Conservation (phyloP, 176 grass and related monocot species). For the Eragrostis nindensis region DNA sequence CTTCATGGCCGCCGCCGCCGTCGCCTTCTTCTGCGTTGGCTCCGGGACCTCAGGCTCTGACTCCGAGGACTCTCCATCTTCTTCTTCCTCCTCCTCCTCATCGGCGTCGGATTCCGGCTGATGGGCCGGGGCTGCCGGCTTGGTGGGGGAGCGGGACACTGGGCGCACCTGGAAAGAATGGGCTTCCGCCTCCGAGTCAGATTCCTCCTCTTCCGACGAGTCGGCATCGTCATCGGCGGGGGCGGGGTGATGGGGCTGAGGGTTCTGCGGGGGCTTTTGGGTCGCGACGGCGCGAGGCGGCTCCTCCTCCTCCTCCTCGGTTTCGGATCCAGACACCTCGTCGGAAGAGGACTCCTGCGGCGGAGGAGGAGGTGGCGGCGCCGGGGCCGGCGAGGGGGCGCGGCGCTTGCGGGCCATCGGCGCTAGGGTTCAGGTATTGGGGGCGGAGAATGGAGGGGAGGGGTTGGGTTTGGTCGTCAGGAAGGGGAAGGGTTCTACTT, state of each 20-base stretch:
- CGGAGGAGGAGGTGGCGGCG: neutral
- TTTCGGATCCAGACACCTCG: neutral
- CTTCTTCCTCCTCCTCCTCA: constrained; percentile 19
- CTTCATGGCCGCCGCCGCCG: neutral
- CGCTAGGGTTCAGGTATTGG: constrained; percentile 27
- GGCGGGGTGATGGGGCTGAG: neutral
- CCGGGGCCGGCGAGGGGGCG: constrained; percentile 22
- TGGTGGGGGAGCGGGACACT: neutral
- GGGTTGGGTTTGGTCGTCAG: neutral
- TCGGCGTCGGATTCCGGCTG: neutral
- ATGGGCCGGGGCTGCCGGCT: neutral
- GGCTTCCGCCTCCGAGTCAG: constrained; percentile 25
- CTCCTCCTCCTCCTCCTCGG: neutral
- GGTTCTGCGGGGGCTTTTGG: neutral
- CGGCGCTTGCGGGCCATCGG: constrained; percentile 46
- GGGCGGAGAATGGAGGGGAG: neutral
- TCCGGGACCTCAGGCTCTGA: neutral
- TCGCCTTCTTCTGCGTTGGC: constrained; percentile 9
- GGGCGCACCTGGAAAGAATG: constrained; percentile 23
- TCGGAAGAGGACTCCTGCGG: constrained; percentile 11
- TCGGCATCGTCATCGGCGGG: neutral
- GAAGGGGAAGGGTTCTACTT: no score
- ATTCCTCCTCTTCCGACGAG: constrained; percentile 22
- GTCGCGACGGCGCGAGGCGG: neutral
- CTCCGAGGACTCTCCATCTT: neutral